phyloP scores from a whole-genome alignment of 2,329 filamentous ascomycete species.

The Dothideomycetidae sp. region DNA sequence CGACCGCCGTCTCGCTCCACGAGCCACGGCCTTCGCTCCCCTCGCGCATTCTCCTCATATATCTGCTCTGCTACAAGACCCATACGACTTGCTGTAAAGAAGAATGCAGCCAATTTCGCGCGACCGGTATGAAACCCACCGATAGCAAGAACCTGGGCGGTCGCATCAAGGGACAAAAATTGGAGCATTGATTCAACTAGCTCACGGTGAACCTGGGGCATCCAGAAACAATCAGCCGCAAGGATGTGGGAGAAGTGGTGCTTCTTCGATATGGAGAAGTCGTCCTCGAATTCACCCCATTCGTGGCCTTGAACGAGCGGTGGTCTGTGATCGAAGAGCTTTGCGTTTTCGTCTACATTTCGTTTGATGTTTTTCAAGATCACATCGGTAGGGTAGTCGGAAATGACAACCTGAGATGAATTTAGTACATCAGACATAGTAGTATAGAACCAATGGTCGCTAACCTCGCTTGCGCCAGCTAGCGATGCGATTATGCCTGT shows the following conservation, averaged over 20 bases:
- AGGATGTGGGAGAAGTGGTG: conserved; percentile 46
- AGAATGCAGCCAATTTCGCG: conserved; percentile 51
- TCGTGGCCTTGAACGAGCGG: conserved; percentile 43
- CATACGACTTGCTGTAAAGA: conserved; percentile 37
- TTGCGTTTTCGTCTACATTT: conserved; percentile 44
- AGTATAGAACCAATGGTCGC: too few species aligned
- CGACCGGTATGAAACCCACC: conserved; percentile 61
- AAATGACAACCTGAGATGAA: conserved; percentile 40
- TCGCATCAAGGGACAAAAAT: conserved; percentile 38
- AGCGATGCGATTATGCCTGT: conserved; percentile 33
- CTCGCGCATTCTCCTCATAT: conserved; percentile 55
- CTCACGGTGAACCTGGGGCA: conserved; percentile 57
- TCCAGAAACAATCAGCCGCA: conserved; percentile 64
- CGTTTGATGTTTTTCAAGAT: conserved; percentile 44
- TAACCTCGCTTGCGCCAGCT: conserved; percentile 31
- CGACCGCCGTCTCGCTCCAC: conserved; percentile 39
- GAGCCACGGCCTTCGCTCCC: conserved; percentile 46
- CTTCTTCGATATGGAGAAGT: conserved; percentile 26
- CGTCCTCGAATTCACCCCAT: conserved; percentile 44
- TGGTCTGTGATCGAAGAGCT: conserved; percentile 23
- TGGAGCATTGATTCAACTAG: conserved; percentile 47
- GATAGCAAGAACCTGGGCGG: conserved; percentile 47
- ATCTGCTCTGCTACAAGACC: conserved; percentile 50
- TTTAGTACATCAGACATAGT: too few species aligned
- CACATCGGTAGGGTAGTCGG: conserved; percentile 51